Evolutionary conservation across 2,329 filamentous ascomycete genomes (phyloP).

Genomic region (Penicillium sp.): DNA sequence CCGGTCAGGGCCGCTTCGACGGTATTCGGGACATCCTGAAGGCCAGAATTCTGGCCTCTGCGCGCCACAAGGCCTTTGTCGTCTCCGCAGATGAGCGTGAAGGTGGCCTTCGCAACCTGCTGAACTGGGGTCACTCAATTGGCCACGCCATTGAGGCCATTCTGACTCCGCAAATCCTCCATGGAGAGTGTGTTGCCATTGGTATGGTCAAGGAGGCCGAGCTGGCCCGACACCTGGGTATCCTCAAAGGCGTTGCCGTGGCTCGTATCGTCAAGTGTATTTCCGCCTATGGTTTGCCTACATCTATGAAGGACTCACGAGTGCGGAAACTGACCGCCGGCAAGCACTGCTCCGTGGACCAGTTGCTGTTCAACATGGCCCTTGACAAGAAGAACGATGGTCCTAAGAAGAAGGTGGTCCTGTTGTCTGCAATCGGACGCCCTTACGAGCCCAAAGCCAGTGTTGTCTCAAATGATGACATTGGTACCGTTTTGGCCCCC

Average conservation of each 20-base stretch:
- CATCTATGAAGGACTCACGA: slow-evolving; percentile 74
- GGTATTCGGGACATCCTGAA: slow-evolving; percentile 68
- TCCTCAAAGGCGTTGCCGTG: slow-evolving; percentile 80
- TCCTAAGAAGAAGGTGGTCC: slow-evolving; percentile 88
- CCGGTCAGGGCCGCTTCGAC: slow-evolving; percentile 58
- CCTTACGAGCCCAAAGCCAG: slow-evolving; percentile 84
- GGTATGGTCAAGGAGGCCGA: slow-evolving; percentile 99
- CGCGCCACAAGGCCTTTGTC: slow-evolving; percentile 88
- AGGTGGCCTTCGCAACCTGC: slow-evolving; percentile 83
- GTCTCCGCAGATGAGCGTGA: slow-evolving; percentile 93
- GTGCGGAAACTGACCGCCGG: slow-evolving; percentile 77
- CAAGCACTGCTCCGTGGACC: slow-evolving; percentile 81
- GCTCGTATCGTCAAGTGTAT: slow-evolving; percentile 89
- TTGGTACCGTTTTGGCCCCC: slow-evolving; percentile 76
- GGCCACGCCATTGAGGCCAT: slow-evolving; percentile 96
- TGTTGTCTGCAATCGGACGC: slow-evolving; percentile 83
- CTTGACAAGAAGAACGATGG: slow-evolving; percentile 99
- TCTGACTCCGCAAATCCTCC: slow-evolving; percentile 87
- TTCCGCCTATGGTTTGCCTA: slow-evolving; percentile 85
- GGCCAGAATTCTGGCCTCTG: slow-evolving; percentile 79
- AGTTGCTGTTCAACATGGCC: slow-evolving; percentile 86
- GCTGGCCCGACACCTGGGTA: slow-evolving; percentile 79
- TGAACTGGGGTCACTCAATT: slow-evolving; percentile 98
- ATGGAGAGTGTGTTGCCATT: slow-evolving; percentile 93
- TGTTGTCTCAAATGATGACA: slow-evolving; percentile 78